Evolutionary conservation across 2,329 filamentous ascomycete species (phyloP).

Genomic region (Amylocarpus encephaloides): DNA sequence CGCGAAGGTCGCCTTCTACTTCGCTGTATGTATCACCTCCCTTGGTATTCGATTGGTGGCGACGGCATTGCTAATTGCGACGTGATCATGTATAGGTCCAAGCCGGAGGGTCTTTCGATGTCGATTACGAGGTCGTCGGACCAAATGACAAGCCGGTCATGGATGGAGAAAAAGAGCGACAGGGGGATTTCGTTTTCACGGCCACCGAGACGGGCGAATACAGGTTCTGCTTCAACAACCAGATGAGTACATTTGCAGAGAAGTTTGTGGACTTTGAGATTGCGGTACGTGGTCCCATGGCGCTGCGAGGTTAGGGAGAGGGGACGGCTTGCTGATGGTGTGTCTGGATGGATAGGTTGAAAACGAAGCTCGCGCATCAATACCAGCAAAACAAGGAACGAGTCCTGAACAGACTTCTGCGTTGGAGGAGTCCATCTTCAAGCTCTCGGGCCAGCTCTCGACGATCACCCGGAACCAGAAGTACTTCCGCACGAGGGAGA

Average conservation of each 20-base stretch:
- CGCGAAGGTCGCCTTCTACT: constrained; percentile 96
- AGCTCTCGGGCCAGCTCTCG: constrained; percentile 85
- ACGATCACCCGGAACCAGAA: constrained; percentile 97
- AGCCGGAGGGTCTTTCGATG: constrained; percentile 95
- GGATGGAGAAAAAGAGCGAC: constrained; percentile 82
- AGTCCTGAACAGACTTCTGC: constrained; percentile 81
- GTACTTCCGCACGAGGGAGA: constrained; percentile 98
- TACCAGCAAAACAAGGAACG: constrained; percentile 84
- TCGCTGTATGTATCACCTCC: constrained; percentile 63
- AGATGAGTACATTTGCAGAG: constrained; percentile 96
- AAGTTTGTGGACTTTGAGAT: constrained; percentile 99
- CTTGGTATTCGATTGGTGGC: not conserved
- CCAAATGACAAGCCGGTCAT: constrained; percentile 76
- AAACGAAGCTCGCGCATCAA: constrained; percentile 73
- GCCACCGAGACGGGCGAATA: constrained; percentile 85
- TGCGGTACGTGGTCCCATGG: constrained; percentile 51
- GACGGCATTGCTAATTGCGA: not conserved
- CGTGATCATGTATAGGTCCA: constrained; percentile 60
- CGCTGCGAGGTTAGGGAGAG: not conserved
- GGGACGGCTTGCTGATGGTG: not conserved
- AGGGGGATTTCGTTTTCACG: constrained; percentile 97
- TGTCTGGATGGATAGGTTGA: constrained; percentile 59
- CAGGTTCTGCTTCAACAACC: constrained; percentile 96
- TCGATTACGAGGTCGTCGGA: constrained; percentile 84
- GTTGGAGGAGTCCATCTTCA: constrained; percentile 91